Conservation (phyloP, 1,139 yeast genomes). For the Scheffersomyces stambukii region DNA sequence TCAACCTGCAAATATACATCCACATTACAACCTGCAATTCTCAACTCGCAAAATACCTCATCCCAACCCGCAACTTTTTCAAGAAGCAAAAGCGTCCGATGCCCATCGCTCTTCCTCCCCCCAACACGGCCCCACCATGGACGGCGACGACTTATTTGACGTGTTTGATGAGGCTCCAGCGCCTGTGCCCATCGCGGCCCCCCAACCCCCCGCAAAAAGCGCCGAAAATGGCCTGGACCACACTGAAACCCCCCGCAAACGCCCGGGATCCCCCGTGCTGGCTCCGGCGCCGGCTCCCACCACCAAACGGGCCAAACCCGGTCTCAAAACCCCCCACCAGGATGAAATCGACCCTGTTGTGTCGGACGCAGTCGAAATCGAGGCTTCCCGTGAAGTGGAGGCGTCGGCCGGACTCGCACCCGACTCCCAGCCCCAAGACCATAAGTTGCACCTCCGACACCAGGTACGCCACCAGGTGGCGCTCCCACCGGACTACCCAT, state of each 20-base stretch:
- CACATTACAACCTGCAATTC: too few species aligned
- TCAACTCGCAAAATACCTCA: conserved; percentile 1
- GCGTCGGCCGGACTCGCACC: conserved; percentile 64
- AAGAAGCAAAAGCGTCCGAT: too few species aligned
- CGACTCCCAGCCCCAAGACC: conserved; percentile 32
- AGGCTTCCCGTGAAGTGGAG: conserved; percentile 82
- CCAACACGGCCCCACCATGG: conserved; percentile 6
- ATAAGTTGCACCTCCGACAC: conserved; percentile 72
- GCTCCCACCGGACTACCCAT: conserved; percentile 85
- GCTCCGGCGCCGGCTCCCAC: too few species aligned
- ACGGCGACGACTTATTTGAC: conserved; percentile 58
- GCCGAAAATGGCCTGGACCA: conserved; percentile 8
- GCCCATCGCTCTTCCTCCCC: too few species aligned
- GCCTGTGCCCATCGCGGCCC: conserved; percentile 23
- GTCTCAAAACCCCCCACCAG: conserved; percentile 14
- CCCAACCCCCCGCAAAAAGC: conserved; percentile 9
- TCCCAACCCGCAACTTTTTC: background rate
- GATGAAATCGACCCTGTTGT: conserved; percentile 60
- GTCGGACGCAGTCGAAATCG: conserved; percentile 86
- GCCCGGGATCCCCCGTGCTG: too few species aligned
- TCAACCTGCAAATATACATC: too few species aligned
- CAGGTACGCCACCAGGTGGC: conserved; percentile 98
- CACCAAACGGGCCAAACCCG: background rate
- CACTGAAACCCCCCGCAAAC: conserved; percentile 1
- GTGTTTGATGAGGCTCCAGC: conserved; percentile 60